phyloP scores from a whole-genome alignment of 2,329 filamentous ascomycete genomes.

The Xylariaceae sp. region DNA sequence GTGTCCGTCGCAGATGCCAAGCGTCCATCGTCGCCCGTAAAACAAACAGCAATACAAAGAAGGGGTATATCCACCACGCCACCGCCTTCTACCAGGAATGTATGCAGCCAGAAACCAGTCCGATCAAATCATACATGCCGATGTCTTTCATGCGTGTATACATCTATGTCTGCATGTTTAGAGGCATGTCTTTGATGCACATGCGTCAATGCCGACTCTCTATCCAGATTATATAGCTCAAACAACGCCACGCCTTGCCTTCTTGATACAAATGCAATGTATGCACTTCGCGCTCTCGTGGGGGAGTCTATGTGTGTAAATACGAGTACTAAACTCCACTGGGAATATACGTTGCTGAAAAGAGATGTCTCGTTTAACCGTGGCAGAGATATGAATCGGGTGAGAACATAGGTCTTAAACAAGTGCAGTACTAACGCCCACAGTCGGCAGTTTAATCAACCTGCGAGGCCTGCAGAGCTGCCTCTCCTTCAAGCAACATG shows the following conservation, averaged over 20 bases:
- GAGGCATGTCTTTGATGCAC: not conserved
- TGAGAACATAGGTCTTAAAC: too few species aligned
- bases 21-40: not conserved
- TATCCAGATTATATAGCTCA: conserved; percentile 3
- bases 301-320: not conserved
- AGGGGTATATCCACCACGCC: not conserved
- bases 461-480: conserved; percentile 16
- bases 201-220: not conserved
- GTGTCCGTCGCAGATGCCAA: not conserved
- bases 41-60: not conserved
- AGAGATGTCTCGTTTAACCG: not conserved
- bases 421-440: not conserved
- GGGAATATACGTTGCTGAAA: not conserved
- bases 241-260: not conserved
- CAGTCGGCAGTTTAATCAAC: not conserved
- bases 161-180: not conserved
- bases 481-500: conserved; percentile 41
- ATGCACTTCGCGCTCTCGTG: too few species aligned
- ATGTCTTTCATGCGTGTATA: not conserved
- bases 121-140: not conserved
- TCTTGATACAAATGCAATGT: not conserved
- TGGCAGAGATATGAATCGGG: not conserved
- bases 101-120: not conserved
- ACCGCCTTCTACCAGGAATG: not conserved
- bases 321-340: not conserved